These are phyloP conservation scores for Nigrograna mackinnonii DNA, from an alignment of 2,329 filamentous ascomycete species.

Conservation along the genomic window DNA sequence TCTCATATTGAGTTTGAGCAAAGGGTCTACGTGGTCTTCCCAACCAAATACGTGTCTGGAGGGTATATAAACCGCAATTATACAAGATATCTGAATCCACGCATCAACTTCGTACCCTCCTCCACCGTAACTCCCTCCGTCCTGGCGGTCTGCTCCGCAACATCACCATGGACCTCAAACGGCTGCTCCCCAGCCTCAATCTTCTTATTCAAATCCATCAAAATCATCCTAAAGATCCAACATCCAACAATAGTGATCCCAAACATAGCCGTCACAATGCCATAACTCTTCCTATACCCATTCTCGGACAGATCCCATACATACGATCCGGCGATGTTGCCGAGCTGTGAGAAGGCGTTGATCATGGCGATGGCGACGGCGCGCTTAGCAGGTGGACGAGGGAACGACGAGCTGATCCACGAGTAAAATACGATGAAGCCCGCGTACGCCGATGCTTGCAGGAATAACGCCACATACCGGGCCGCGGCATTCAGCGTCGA, in stretches of 20 bases:
- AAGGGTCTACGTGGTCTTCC: too few relatives aligned
- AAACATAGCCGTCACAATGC: conserved; percentile 68
- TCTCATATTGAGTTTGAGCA: too few relatives aligned
- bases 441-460: conserved; percentile 44
- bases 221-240: conserved; percentile 29
- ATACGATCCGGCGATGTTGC: conserved; percentile 59
- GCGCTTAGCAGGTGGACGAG: conserved; percentile 63
- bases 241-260: conserved; percentile 61
- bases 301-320: conserved; percentile 64
- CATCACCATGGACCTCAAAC: conserved; percentile 29
- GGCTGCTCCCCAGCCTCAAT: conserved; percentile 32
- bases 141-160: conserved; percentile 31
- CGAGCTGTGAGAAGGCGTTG: conserved; percentile 53
- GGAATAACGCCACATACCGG: conserved; percentile 37
- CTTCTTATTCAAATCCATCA: conserved; percentile 33
- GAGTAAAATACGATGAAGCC: conserved; percentile 43
- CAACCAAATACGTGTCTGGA: too few relatives aligned
- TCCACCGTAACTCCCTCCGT: conserved; percentile 31
- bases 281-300: conserved; percentile 67
- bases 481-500: conserved; percentile 30
- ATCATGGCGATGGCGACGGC: conserved; percentile 65
- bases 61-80: too few relatives aligned
- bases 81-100: conserved; percentile 37
- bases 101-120: conserved; percentile 27
- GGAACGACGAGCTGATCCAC: conserved; percentile 43